Conservation (phyloP, 2,329 filamentous ascomycete genomes). For the Pseudophaeomoniella oleicola region DNA sequence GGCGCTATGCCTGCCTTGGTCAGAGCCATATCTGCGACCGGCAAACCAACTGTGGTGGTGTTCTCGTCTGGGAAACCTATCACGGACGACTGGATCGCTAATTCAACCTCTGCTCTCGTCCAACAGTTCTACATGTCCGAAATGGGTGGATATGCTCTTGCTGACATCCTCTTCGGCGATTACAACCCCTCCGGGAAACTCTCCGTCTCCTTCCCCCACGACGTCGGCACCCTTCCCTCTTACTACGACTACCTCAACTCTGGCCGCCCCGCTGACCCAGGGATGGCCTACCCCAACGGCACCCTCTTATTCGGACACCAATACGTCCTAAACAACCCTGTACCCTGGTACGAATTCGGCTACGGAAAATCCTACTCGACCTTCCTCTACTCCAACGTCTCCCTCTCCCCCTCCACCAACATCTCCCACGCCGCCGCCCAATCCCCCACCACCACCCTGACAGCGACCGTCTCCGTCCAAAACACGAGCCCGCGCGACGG, state of each 20-base stretch:
- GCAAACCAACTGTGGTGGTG: constrained; percentile 48
- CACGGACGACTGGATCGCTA: constrained; percentile 58
- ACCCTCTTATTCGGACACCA: constrained; percentile 49
- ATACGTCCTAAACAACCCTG: constrained; percentile 47
- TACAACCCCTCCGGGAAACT: constrained; percentile 53
- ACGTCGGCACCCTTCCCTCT: constrained; percentile 51
- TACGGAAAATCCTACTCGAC: constrained; percentile 52
- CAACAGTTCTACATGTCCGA: constrained; percentile 66
- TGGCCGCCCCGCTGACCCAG: constrained; percentile 40
- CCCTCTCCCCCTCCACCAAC: constrained; percentile 21
- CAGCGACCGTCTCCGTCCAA: constrained; percentile 45
- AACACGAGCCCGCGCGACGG: constrained; percentile 44
- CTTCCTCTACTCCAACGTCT: constrained; percentile 46
- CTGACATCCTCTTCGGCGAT: constrained; percentile 50
- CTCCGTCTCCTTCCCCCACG: constrained; percentile 50
- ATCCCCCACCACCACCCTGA: constrained; percentile 37
- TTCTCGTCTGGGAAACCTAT: constrained; percentile 59
- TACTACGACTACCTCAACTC: constrained; percentile 64
- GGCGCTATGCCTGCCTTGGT: constrained; percentile 56
- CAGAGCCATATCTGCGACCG: constrained; percentile 51
- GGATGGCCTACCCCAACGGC: constrained; percentile 40
- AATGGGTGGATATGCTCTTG: constrained; percentile 51
- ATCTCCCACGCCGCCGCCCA: constrained; percentile 18
- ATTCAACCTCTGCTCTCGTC: constrained; percentile 48
- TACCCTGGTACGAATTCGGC: constrained; percentile 51